These are phyloP conservation scores for Melampsora americana DNA, from an alignment of 1,284 basidiomycete genomes.

Conservation along the genomic window DNA sequence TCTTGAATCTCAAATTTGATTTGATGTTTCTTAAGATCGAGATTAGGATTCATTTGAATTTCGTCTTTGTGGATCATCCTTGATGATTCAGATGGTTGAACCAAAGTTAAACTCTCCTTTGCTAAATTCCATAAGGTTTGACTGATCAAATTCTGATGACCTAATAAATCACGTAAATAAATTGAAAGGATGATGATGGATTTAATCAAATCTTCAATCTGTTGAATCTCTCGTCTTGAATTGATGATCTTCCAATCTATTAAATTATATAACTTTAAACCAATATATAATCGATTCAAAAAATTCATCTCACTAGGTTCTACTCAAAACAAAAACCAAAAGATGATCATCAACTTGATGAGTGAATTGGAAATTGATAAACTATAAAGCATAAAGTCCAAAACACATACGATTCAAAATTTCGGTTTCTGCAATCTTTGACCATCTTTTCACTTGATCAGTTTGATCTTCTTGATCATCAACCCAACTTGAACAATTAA, in stretches of 20 bases:
- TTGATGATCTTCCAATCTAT: neutral
- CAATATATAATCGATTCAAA: conserved; percentile 47
- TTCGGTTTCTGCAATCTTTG: conserved; percentile 49
- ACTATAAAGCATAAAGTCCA: neutral
- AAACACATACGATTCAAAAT: conserved; percentile 45
- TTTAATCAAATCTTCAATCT: too few species aligned
- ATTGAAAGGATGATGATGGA: conserved; percentile 42
- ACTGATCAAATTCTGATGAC: conserved; percentile 44
- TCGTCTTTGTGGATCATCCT: too few species aligned
- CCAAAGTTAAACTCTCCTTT: conserved; percentile 20
- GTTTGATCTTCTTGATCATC: neutral
- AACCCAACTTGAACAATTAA: too few species aligned
- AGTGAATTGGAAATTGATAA: neutral
- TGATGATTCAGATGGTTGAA: too few species aligned
- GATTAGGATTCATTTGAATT: too few species aligned
- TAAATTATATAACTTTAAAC: conserved; percentile 48
- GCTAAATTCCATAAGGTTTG: conserved; percentile 45
- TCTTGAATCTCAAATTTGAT: too few species aligned
- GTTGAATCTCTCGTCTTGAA: too few species aligned
- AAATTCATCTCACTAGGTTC: conserved; percentile 43
- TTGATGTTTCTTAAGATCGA: too few species aligned
- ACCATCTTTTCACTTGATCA: conserved; percentile 47
- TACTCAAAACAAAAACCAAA: conserved; percentile 22
- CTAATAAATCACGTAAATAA: conserved; percentile 36
- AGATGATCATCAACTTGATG: too few species aligned